Conservation (phyloP, 1,284 basidiomycete genomes). For the Ceratorhiza oryzae-sativae region DNA sequence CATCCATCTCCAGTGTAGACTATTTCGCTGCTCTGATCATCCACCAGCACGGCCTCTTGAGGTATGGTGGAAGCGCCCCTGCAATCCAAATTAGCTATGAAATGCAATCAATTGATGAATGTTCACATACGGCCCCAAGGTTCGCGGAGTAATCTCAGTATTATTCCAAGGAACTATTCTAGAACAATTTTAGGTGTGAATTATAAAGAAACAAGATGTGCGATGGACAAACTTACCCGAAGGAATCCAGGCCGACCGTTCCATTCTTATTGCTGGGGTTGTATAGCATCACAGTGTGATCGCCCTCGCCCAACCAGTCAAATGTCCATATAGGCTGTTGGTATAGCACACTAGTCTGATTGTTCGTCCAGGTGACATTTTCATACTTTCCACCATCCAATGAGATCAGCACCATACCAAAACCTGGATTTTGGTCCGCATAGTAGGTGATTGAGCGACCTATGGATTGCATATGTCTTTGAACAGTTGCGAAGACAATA, state of each 20-base stretch:
- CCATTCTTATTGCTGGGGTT: background rate
- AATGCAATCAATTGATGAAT: background rate
- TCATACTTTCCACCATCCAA: no score
- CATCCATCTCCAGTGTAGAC: background rate
- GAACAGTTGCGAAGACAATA: no score
- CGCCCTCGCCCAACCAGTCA: background rate
- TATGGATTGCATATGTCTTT: no score
- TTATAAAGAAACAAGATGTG: background rate
- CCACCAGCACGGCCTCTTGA: background rate
- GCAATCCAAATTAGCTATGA: background rate
- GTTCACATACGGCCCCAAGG: background rate
- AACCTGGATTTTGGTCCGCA: background rate
- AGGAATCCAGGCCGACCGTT: background rate
- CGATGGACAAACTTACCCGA: no score
- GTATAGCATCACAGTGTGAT: background rate
- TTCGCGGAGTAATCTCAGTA: background rate
- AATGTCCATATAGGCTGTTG: background rate
- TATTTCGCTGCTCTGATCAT: background rate
- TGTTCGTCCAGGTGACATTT: background rate
- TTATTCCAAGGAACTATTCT: background rate
- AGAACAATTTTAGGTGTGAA: background rate
- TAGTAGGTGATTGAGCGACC: background rate
- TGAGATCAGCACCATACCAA: background rate
- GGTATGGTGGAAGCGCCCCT: background rate
- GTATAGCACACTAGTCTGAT: background rate